Evolutionary conservation across 1,139 yeast species (phyloP), one percentile per base, ranked within the genome.

Genomic region (Pichia sp.): DNA sequence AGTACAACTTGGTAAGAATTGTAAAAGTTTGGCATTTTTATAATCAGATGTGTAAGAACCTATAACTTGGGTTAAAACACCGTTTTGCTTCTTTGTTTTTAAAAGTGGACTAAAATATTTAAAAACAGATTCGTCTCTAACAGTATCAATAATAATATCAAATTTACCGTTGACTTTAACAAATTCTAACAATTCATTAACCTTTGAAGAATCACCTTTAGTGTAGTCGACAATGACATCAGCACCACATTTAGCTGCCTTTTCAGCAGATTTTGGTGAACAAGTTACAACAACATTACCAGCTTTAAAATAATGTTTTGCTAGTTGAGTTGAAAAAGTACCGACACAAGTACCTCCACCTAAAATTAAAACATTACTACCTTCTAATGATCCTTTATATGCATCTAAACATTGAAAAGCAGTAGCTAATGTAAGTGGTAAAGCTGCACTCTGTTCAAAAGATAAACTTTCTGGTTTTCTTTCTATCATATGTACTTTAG

Each of bases 271-370:
- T 22, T 37, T 40, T 0, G 68, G 52, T 8, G 78, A 73, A 54
- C 79, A 73, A 4, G 74, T 68, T 22, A 73, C 69, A 12, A 67
- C 73, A 27, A 73, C 68, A 2, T 62, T 62, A 37, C 48, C 63
- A 4, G 77, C 73, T 4, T 72, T 67, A 53, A 70, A 74, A 49
- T 68, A 63, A 18, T 68, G 60, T 54, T 76, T 80, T 23, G 81
- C 74, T 23, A 85, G 58, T 60, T 82, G 88, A 27, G 80, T 69
- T 3, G 76, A 73, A 65, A 70, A 74, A 51, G 79, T 64, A 2
- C 92, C 95, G 7, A 84, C 85, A n/a, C 82, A 70, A 1, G 94
- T 78, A 5, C 86, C 79, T 15, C 85, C 92, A 40, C 95, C 95
- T 50, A 84, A 70, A 38, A 86, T 70, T 44, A 85, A 67, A 1